Conservation (phyloP, 768 basidiomycete species). For the Cystofilobasidium ferigula region DNA sequence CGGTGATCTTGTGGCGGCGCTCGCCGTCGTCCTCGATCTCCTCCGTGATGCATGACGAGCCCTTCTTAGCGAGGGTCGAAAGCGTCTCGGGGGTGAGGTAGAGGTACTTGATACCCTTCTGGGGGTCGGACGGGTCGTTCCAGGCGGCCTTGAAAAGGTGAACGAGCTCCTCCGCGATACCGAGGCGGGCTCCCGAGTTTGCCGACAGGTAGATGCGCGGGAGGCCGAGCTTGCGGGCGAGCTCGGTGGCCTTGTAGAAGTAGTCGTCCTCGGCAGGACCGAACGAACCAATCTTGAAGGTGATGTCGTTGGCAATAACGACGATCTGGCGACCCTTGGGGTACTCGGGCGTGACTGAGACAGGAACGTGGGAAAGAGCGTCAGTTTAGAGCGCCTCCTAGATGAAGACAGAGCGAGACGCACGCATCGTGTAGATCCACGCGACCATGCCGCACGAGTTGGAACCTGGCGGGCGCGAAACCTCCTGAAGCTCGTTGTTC, state of each 20-base stretch:
- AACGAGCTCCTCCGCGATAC: constrained; percentile 84
- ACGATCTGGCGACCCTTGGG: constrained; percentile 76
- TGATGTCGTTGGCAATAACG: constrained; percentile 95
- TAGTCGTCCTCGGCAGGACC: constrained; percentile 91
- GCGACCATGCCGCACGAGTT: constrained; percentile 96
- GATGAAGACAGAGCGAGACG: constrained; percentile 33
- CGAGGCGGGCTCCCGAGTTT: constrained; percentile 95
- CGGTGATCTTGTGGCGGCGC: constrained; percentile 82
- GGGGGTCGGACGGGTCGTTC: constrained; percentile 67
- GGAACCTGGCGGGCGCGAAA: constrained; percentile 82
- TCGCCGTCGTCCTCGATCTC: constrained; percentile 82
- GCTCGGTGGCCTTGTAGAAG: constrained; percentile 89
- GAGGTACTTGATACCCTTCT: constrained; percentile 91
- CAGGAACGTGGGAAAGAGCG: neutral
- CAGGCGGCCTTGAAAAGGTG: constrained; percentile 82
- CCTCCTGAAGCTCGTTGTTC: constrained; percentile 76
- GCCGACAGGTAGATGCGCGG: constrained; percentile 97
- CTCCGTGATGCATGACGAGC: constrained; percentile 56
- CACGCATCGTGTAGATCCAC: constrained; percentile 85
- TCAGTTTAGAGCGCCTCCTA: neutral
- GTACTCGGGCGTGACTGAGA: constrained; percentile 55
- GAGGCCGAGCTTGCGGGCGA: constrained; percentile 74
- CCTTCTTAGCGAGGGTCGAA: constrained; percentile 26
- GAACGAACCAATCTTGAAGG: constrained; percentile 96
- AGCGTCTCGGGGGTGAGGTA: constrained; percentile 49